Evolutionary conservation across 768 basidiomycete species (phyloP).

Genomic region (Trametes maxima): DNA sequence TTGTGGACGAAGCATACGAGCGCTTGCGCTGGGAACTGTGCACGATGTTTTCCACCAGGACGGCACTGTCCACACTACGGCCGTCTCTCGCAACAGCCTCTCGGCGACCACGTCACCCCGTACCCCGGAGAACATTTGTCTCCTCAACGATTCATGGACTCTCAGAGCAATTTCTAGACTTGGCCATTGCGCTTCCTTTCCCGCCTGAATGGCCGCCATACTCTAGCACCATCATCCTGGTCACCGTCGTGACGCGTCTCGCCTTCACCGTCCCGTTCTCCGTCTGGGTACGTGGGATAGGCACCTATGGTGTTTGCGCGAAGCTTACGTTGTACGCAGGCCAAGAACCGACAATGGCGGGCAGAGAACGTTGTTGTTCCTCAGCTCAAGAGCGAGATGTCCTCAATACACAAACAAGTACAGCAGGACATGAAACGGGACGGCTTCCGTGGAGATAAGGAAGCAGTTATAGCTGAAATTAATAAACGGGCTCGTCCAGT

Average conservation of each 20-base stretch:
- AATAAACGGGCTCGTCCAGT: conserved; percentile 48
- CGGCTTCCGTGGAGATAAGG: conserved; percentile 56
- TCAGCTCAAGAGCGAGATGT: conserved; percentile 52
- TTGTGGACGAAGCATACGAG: background rate
- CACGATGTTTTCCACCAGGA: conserved; percentile 23
- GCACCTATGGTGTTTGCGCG: background rate
- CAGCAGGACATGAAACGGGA: conserved; percentile 55
- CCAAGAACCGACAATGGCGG: conserved; percentile 59
- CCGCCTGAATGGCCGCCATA: conserved; percentile 71
- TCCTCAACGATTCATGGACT: conserved; percentile 28
- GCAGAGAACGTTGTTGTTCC: conserved; percentile 65
- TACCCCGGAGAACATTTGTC: conserved; percentile 24
- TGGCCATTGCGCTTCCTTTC: conserved; percentile 72
- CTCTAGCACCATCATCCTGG: conserved; percentile 72
- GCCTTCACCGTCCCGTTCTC: conserved; percentile 66
- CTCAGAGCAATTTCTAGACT: conserved; percentile 69
- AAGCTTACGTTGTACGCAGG: conserved; percentile 40
- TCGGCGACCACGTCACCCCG: background rate
- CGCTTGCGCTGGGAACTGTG: background rate
- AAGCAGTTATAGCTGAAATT: conserved; percentile 51
- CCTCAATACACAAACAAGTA: conserved; percentile 37
- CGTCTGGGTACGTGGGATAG: conserved; percentile 63
- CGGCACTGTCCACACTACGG: conserved; percentile 15
- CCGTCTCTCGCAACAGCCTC: conserved; percentile 11
- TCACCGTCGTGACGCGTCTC: conserved; percentile 62